Conservation (phyloP, 2,329 filamentous ascomycete genomes). For the Fusarium bactridioides region DNA sequence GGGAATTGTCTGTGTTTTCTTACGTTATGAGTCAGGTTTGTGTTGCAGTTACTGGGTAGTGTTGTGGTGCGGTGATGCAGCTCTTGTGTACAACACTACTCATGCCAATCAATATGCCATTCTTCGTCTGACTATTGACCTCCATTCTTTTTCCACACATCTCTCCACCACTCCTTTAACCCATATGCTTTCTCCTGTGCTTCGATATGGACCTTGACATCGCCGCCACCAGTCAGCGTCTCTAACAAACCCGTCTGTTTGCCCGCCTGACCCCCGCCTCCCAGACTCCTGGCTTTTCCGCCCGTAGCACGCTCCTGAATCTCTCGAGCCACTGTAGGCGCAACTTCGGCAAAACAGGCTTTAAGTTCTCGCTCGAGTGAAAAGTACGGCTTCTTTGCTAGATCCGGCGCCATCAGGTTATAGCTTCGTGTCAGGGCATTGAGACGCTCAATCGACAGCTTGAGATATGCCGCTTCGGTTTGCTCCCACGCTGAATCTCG, state of each 20-base stretch:
- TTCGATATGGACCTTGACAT: conserved; percentile 73
- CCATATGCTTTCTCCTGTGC: conserved; percentile 81
- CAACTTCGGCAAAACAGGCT: conserved; percentile 85
- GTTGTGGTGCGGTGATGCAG: neutral
- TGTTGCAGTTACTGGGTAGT: neutral
- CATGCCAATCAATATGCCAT: neutral
- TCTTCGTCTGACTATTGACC: neutral
- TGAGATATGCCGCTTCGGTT: conserved; percentile 77
- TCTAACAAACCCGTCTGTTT: conserved; percentile 64
- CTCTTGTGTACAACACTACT: neutral
- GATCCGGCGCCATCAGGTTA: conserved; percentile 91
- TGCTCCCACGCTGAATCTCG: conserved; percentile 80
- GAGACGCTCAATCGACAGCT: conserved; percentile 77
- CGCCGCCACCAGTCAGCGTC: conserved; percentile 60
- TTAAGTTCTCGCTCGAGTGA: conserved; percentile 82
- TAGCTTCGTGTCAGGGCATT: conserved; percentile 86
- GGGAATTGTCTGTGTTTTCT: neutral
- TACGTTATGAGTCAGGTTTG: neutral
- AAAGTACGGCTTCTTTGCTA: conserved; percentile 94
- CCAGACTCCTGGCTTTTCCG: conserved; percentile 46
- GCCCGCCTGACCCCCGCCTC: conserved; percentile 43
- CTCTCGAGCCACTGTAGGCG: conserved; percentile 74
- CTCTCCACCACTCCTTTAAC: conserved; percentile 87
- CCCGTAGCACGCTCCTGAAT: conserved; percentile 73
- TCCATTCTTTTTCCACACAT: conserved; percentile 65